These are phyloP conservation scores for Globisporangium solare DNA, from an alignment of 352 stramenopile species.

Conservation along the genomic window DNA sequence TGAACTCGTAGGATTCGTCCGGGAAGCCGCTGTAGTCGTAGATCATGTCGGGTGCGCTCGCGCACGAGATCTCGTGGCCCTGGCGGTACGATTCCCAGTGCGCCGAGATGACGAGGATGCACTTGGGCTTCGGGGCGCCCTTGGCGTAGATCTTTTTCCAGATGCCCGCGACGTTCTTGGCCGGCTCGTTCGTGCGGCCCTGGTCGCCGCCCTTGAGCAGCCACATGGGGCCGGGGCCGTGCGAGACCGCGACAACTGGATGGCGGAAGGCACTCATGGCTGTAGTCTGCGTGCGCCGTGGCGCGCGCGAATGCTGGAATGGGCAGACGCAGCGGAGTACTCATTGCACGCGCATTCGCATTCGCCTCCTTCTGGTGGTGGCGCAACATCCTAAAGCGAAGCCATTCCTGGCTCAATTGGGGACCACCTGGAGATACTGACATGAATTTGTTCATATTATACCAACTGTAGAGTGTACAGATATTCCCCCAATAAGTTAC, in stretches of 20 bases:
- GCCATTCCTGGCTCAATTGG: not conserved
- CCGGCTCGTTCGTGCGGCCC: constrained; percentile 26
- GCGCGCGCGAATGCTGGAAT: not conserved
- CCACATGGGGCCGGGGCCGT: constrained; percentile 59
- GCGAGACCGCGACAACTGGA: constrained; percentile 45
- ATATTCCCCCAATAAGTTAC: too few relatives aligned
- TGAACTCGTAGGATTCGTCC: constrained; percentile 70
- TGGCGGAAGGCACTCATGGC: constrained; percentile 20
- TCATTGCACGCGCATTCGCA: too few relatives aligned
- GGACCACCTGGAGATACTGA: too few relatives aligned
- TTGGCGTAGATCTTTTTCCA: constrained; percentile 47
- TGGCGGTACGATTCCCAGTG: constrained; percentile 73
- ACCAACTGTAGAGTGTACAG: too few relatives aligned
- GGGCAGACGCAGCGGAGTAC: too few relatives aligned
- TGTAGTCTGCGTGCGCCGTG: not conserved
- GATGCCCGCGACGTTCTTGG: constrained; percentile 35
- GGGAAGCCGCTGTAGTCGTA: constrained; percentile 91
- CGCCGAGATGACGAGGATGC: constrained; percentile 80
- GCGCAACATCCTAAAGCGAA: not conserved
- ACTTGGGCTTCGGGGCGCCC: constrained; percentile 37
- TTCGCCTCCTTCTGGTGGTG: too few relatives aligned
- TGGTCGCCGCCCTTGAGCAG: constrained; percentile 47
- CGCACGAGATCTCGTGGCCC: constrained; percentile 52
- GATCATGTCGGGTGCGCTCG: constrained; percentile 51
- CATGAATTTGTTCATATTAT: too few relatives aligned